Conservation (phyloP, 1,139 yeast species). For the Saccharomycopsis phalli region DNA sequence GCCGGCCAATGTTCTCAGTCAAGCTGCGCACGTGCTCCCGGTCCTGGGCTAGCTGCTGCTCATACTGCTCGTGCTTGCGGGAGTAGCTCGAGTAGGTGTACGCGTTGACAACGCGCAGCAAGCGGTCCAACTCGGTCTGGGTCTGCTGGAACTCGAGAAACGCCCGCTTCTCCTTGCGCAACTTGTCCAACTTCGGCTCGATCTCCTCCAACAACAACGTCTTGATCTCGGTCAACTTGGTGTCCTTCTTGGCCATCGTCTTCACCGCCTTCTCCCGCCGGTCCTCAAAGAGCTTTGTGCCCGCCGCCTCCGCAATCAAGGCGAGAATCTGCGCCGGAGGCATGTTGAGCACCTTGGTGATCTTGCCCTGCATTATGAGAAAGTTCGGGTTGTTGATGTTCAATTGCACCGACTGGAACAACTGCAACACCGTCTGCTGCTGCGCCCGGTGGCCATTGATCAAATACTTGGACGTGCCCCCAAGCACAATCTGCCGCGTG, state of each 20-base stretch:
- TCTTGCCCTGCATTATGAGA: constrained; percentile 96
- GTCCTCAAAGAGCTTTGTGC: constrained; percentile 92
- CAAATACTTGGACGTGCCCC: constrained; percentile 86
- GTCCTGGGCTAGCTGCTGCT: constrained; percentile 29
- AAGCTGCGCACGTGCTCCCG: constrained; percentile 32
- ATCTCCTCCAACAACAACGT: constrained; percentile 73
- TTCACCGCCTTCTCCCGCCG: constrained; percentile 86
- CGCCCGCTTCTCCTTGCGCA: constrained; percentile 71
- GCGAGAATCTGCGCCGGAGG: constrained; percentile 84
- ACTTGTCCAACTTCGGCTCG: constrained; percentile 81
- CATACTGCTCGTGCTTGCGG: constrained; percentile 34
- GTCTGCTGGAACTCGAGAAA: constrained; percentile 82
- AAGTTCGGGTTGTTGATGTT: constrained; percentile 96
- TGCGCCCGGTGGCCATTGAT: constrained; percentile 97
- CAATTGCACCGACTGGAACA: constrained; percentile 90
- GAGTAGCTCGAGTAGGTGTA: constrained; percentile 53
- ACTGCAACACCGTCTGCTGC: constrained; percentile 81
- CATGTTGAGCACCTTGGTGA: constrained; percentile 95
- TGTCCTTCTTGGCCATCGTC: constrained; percentile 86
- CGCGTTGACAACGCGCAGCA: constrained; percentile 67
- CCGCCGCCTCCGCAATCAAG: constrained; percentile 95
- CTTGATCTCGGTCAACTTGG: constrained; percentile 71
- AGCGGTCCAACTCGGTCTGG: constrained; percentile 70
- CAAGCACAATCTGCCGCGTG: constrained; percentile 83
- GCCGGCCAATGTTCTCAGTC: constrained; percentile 34